These are phyloP conservation scores for Amanita pallidorosea DNA, from an alignment of 768 basidiomycete genomes.

Conservation along the genomic window DNA sequence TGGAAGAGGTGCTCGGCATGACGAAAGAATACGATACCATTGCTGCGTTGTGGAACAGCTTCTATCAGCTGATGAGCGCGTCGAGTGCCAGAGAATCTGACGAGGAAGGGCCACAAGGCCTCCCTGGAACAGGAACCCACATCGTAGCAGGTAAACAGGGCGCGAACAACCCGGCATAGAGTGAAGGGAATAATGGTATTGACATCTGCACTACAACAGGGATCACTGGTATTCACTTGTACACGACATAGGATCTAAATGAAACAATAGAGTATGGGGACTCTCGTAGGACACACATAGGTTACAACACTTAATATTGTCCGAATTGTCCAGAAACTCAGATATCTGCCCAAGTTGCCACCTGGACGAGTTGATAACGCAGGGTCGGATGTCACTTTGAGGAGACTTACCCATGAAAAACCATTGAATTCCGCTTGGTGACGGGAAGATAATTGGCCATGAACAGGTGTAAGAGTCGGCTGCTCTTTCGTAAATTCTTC, in stretches of 20 bases:
- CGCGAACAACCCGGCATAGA: conserved; percentile 13
- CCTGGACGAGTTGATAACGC: conserved; percentile 15
- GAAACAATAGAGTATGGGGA: background rate
- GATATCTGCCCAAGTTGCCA: conserved; percentile 52
- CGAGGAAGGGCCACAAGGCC: conserved; percentile 26
- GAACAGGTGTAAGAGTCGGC: conserved; percentile 95
- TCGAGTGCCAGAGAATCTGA: conserved; percentile 24
- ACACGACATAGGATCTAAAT: conserved; percentile 11
- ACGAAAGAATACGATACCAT: conserved; percentile 89
- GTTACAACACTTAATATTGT: conserved; percentile 17
- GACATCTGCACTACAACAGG: conserved; percentile 7
- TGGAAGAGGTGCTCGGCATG: conserved; percentile 89
- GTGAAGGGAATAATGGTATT: background rate
- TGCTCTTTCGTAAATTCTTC: conserved; percentile 96
- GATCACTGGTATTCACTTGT: conserved; percentile 14
- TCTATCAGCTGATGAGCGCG: conserved; percentile 65
- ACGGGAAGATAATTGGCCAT: conserved; percentile 79
- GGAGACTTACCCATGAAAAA: conserved; percentile 75
- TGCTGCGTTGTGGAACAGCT: conserved; percentile 74
- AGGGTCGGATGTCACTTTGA: conserved; percentile 3
- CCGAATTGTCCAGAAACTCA: conserved; percentile 18
- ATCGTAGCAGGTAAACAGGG: conserved; percentile 28
- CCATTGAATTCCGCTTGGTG: conserved; percentile 96
- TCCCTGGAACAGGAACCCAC: conserved; percentile 70
- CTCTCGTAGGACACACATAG: conserved; percentile 19